Evolutionary conservation across 495 filamentous ascomycete genomes (phyloP), one percentile per base, ranked within the genome.

Genomic region (Corynascus novoguineensis): DNA sequence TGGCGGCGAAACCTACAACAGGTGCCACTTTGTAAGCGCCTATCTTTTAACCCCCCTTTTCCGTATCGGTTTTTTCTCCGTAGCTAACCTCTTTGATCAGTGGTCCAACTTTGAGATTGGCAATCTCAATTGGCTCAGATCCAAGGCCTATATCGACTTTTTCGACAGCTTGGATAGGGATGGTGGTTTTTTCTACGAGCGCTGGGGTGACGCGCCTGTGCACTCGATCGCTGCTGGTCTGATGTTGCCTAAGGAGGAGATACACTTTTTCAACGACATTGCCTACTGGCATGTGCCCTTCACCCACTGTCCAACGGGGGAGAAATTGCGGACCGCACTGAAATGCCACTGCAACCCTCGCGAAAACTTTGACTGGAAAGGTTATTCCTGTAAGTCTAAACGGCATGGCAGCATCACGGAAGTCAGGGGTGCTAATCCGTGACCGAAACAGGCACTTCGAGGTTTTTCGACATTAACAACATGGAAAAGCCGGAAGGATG

Each of bases 271-370:
- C 78, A 89, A 98, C 67, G 93, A 98, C 65, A 97, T 98, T 62
- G 93, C 88, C 55, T 98, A 98, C 73, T 97, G 90, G 73, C 93
- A 98, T 66, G 88, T 96, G n/a, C 93, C 93, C 7, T 98, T 98
- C 68, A 97, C 92, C 22, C 93, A 98, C 74, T 98, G 93, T 69
- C 93, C 93, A 4, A 93, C 88, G 0, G 86, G 85, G 24, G 90
- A 97, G 71, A 75, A 93, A 71, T 79, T 79, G 31, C 78, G 90
- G 57, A 66, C 89, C 55, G 86, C 95, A 55, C 80, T 88, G 52
- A 91, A 89, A 70, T 98, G 93, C 70, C 83, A 88, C 68, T 98
- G 93, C 74, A 92, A 97, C 70, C 93, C 93, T 3, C 86, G 86
- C 60, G 89, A 97, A 24, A 97, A 97, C 74, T 97, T 98, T 76